phyloP scores from a whole-genome alignment of 129 eudicot species.

The Silybum marianum region DNA sequence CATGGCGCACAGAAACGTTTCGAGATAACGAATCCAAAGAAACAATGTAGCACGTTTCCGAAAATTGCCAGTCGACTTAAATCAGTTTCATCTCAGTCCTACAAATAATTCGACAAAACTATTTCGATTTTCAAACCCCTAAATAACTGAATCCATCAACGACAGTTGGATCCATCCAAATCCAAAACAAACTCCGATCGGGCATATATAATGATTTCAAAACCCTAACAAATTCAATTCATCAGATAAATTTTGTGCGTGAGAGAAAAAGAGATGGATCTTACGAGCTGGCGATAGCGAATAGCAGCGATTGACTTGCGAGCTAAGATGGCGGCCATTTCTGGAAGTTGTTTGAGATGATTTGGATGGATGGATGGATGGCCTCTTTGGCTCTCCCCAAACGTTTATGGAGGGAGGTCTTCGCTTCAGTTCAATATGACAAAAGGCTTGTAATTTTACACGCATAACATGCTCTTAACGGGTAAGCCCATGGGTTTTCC shows the following conservation, averaged over 20 bases:
- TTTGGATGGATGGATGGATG: too few relatives aligned
- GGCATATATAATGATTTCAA: background rate
- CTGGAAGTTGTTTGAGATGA: slow-evolving; percentile 24
- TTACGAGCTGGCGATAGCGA: slow-evolving; percentile 82
- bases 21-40: background rate
- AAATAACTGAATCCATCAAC: slow-evolving; percentile 13
- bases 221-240: slow-evolving; percentile 30
- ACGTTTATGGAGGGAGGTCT: slow-evolving; percentile 24
- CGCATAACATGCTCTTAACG: too few relatives aligned
- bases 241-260: slow-evolving; percentile 1
- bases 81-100: background rate
- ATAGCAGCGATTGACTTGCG: slow-evolving; percentile 72
- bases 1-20: background rate
- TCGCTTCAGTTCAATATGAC: slow-evolving; percentile 3
- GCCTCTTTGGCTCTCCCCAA: background rate
- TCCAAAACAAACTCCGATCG: background rate
- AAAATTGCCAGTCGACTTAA: background rate
- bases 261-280: slow-evolving; percentile 17
- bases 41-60: background rate
- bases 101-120: background rate
- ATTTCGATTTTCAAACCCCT: slow-evolving; percentile 30
- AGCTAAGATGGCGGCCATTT: slow-evolving; percentile 81
- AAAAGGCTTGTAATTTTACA: background rate
- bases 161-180: slow-evolving; percentile 10
- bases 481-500: too few relatives aligned